These are phyloP conservation scores for Amauroascus niger DNA, from an alignment of 2,329 filamentous ascomycete genomes.

Conservation along the genomic window DNA sequence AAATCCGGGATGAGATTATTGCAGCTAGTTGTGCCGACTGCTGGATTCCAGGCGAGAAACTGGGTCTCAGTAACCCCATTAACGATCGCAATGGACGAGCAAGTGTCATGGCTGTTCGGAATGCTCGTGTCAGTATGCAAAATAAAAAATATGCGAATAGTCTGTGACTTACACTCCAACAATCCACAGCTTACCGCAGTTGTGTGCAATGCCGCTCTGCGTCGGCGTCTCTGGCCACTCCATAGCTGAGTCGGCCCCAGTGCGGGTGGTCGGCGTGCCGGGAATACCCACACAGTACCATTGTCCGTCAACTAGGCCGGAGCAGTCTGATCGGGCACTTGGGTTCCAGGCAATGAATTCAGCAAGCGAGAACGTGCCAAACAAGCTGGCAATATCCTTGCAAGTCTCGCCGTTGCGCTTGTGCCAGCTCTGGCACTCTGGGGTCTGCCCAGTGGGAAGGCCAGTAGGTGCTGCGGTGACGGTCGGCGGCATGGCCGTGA, in stretches of 20 bases:
- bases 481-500: slow-evolving; percentile 16
- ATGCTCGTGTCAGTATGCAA: neutral
- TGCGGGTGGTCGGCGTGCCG: slow-evolving; percentile 18
- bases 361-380: slow-evolving; percentile 15
- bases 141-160: neutral
- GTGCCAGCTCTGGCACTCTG: slow-evolving; percentile 18
- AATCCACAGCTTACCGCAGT: slow-evolving; percentile 5
- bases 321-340: slow-evolving; percentile 1
- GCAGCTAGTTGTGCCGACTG: neutral
- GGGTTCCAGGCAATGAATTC: slow-evolving; percentile 10
- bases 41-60: slow-evolving; percentile 11
- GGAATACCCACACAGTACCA: slow-evolving; percentile 17
- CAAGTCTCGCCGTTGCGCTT: slow-evolving; percentile 17
- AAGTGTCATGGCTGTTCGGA: neutral
- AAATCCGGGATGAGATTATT: slow-evolving; percentile 1
- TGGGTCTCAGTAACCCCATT: neutral
- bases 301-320: neutral
- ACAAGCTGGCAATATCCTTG: slow-evolving; percentile 14
- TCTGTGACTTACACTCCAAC: slow-evolving; percentile 5
- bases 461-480: slow-evolving; percentile 12
- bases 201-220: slow-evolving; percentile 3
- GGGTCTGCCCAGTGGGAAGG: slow-evolving; percentile 8
- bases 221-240: slow-evolving; percentile 2
- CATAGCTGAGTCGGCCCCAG: neutral
- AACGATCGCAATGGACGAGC: neutral